phyloP scores from a whole-genome alignment of 1,284 basidiomycete genomes.

The Neotropicomus parvogracilis region DNA sequence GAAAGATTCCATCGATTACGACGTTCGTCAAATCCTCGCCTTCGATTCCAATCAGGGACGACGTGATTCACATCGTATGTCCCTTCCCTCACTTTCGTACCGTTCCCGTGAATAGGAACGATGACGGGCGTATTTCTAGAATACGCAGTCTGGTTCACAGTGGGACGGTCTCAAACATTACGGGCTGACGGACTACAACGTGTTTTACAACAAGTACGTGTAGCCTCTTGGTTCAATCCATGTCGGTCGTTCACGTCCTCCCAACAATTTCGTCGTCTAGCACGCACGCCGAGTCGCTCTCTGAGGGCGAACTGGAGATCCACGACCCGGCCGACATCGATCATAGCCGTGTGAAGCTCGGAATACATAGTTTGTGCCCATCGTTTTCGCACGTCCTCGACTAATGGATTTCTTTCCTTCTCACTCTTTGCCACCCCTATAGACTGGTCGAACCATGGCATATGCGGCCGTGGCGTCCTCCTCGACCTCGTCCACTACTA shows the following conservation, averaged over 20 bases:
- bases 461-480: slow-evolving; percentile 67
- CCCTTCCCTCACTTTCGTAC: neutral
- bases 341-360: slow-evolving; percentile 47
- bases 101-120: neutral
- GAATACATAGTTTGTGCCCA: slow-evolving; percentile 58
- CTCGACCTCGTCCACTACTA: slow-evolving; percentile 60
- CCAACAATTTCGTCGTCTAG: slow-evolving; percentile 28
- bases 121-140: slow-evolving; percentile 38
- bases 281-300: slow-evolving; percentile 44
- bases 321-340: slow-evolving; percentile 52
- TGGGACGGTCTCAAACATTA: slow-evolving; percentile 72
- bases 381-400: neutral
- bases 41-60: slow-evolving; percentile 46
- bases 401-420: neutral
- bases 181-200: slow-evolving; percentile 49
- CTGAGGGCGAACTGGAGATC: slow-evolving; percentile 45
- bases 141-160: slow-evolving; percentile 72
- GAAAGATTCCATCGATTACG: slow-evolving; percentile 51
- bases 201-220: slow-evolving; percentile 63
- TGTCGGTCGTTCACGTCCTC: neutral
- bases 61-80: slow-evolving; percentile 58
- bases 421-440: neutral
- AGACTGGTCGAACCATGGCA: slow-evolving; percentile 75
- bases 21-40: slow-evolving; percentile 34
- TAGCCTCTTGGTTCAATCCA: neutral